These are phyloP conservation scores for Pyrenula massariospora DNA, from an alignment of 495 filamentous ascomycete species.

Conservation along the genomic window DNA sequence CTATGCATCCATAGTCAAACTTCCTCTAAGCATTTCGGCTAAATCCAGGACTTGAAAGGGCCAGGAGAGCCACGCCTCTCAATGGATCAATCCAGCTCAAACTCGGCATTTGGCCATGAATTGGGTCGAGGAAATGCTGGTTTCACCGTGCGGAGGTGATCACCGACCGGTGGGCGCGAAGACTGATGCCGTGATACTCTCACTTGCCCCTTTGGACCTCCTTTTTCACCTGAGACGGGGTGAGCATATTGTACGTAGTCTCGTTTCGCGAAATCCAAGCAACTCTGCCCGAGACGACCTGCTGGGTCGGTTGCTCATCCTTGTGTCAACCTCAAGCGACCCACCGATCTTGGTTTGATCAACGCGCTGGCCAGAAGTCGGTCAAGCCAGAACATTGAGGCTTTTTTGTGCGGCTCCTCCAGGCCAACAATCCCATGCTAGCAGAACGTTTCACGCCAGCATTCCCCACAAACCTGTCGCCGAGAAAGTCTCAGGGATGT, in stretches of 20 bases:
- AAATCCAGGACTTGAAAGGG: too few relatives aligned
- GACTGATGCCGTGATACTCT: too few relatives aligned
- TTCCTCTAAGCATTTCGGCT: too few relatives aligned
- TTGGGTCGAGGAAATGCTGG: too few relatives aligned
- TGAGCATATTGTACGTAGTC: not conserved
- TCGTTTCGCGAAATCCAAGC: not conserved
- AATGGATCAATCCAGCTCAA: not conserved
- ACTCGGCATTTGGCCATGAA: slow-evolving; percentile 3
- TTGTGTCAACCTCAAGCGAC: not conserved
- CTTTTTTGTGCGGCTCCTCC: too few relatives aligned
- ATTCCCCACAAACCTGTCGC: not conserved
- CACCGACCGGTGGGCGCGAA: too few relatives aligned
- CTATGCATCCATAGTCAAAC: not conserved
- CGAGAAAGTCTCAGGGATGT: not conserved
- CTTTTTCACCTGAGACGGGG: not conserved
- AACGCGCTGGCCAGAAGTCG: not conserved
- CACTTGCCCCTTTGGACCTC: too few relatives aligned
- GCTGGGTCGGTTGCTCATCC: not conserved
- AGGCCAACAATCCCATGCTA: not conserved
- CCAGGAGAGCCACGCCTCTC: not conserved
- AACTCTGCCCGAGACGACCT: not conserved
- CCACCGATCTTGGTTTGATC: not conserved
- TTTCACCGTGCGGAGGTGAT: too few relatives aligned
- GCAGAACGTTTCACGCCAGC: not conserved
- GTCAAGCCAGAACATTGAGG: too few relatives aligned